Evolutionary conservation across 805 yeast species (phyloP).

Genomic region (Candida awuae): DNA sequence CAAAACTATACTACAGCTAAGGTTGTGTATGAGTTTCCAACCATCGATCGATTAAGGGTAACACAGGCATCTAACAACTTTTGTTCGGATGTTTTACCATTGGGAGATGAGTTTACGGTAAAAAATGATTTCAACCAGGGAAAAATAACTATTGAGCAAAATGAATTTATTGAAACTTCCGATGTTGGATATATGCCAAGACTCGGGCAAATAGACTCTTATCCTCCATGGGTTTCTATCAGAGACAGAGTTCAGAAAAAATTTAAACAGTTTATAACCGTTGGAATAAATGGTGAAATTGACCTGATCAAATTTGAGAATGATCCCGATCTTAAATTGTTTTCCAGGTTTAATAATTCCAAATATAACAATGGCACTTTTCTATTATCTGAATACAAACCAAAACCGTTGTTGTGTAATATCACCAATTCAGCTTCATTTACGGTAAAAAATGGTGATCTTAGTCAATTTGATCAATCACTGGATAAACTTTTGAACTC

Average conservation of each 20-base stretch:
- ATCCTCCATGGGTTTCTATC: constrained; percentile 26
- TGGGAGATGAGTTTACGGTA: not conserved
- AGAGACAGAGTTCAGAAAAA: constrained; percentile 6
- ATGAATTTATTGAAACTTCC: not conserved
- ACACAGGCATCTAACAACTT: constrained; percentile 8
- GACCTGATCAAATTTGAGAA: constrained; percentile 9
- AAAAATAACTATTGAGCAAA: constrained; percentile 15
- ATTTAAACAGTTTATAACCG: constrained; percentile 20
- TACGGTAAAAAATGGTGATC: too few relatives aligned
- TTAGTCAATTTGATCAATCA: too few relatives aligned
- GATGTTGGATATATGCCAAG: constrained; percentile 29
- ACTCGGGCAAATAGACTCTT: constrained; percentile 22
- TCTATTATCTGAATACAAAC: too few relatives aligned
- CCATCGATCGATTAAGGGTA: too few relatives aligned
- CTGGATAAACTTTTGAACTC: too few relatives aligned
- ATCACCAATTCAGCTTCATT: too few relatives aligned
- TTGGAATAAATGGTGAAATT: constrained; percentile 35
- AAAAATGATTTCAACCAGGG: constrained; percentile 13
- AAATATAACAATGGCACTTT: too few relatives aligned
- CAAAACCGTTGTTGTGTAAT: too few relatives aligned
- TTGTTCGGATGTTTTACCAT: constrained; percentile 4
- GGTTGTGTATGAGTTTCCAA: too few relatives aligned
- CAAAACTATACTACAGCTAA: constrained; percentile 15
- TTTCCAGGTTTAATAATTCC: too few relatives aligned
- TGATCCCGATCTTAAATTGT: too few relatives aligned